Evolutionary conservation across 495 filamentous ascomycete genomes (phyloP).

Genomic region (Mytilinidion resinicola): DNA sequence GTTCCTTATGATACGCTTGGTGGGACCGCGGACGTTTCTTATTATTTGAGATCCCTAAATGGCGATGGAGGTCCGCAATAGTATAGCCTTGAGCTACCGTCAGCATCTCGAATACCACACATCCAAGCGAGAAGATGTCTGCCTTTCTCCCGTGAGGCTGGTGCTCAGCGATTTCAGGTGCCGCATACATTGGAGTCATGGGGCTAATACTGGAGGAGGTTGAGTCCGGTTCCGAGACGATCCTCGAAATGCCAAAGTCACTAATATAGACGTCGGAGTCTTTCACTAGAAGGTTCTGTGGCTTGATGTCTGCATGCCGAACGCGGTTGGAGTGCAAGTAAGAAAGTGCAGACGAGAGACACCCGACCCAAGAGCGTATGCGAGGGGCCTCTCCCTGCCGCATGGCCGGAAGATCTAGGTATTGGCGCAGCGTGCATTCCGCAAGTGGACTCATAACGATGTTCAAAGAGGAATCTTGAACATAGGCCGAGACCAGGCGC

Average conservation of each 20-base stretch:
- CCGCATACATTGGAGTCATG: constrained; percentile 18
- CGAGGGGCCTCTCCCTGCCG: neutral
- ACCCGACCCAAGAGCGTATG: constrained; percentile 15
- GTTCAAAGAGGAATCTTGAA: constrained; percentile 6
- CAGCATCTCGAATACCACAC: constrained; percentile 18
- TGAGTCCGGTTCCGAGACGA: constrained; percentile 20
- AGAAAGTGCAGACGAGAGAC: constrained; percentile 19
- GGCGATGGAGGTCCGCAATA: constrained; percentile 2
- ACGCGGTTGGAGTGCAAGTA: constrained; percentile 16
- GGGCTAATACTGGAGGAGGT: constrained; percentile 21
- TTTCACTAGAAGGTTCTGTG: constrained; percentile 14
- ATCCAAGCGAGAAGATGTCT: constrained; percentile 22
- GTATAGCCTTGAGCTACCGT: constrained; percentile 7
- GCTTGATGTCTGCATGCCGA: constrained; percentile 21
- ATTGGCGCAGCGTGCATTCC: constrained; percentile 10
- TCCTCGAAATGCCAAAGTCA: constrained; percentile 21
- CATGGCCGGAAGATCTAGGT: neutral
- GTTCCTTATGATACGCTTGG: constrained; percentile 8
- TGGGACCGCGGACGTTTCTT: neutral
- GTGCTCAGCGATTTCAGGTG: constrained; percentile 14
- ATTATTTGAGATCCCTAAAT: constrained; percentile 7
- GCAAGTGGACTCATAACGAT: constrained; percentile 20
- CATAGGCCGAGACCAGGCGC: constrained; percentile 12
- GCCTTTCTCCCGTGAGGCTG: constrained; percentile 16
- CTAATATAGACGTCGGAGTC: constrained; percentile 10